These are phyloP conservation scores for Nissolia schottii DNA, from an alignment of 306 rosid species.

Conservation along the genomic window DNA sequence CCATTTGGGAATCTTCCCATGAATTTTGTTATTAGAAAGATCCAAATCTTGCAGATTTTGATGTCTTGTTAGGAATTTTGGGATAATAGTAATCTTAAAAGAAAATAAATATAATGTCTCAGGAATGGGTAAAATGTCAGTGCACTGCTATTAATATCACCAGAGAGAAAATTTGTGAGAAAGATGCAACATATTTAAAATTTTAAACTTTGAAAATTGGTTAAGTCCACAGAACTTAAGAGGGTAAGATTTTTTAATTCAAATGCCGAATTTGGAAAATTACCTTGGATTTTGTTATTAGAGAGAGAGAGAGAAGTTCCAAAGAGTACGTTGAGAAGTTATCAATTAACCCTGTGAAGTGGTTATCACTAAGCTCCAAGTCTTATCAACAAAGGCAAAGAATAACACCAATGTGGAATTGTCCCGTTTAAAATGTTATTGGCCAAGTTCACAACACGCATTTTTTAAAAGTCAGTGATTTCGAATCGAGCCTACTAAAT, in stretches of 20 bases:
- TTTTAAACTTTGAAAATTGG: neutral
- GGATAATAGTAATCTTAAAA: slow-evolving; percentile 7
- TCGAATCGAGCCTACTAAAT: neutral
- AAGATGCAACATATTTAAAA: fast-evolving
- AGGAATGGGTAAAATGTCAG: neutral
- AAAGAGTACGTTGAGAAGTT: neutral
- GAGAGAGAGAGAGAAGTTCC: fast-evolving
- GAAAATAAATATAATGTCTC: neutral
- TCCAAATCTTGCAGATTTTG: neutral
- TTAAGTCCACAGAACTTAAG: neutral
- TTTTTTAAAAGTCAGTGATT: neutral
- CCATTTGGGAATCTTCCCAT: too few relatives aligned
- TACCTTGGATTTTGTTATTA: slow-evolving; percentile 19
- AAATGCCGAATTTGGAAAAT: slow-evolving; percentile 24
- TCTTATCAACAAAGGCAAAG: neutral
- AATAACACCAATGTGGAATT: slow-evolving; percentile 1
- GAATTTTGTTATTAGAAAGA: slow-evolving; percentile 26
- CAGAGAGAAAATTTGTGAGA: neutral
- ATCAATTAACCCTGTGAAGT: neutral
- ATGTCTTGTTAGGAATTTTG: neutral
- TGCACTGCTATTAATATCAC: neutral
- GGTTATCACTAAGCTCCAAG: fast-evolving
- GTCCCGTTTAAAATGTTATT: slow-evolving; percentile 6
- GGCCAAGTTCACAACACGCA: fast-evolving
- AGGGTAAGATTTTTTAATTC: neutral